A percentile compares a stretch with the other conserved stretches of the same genome.
Conservation (phyloP, 2,329 filamentous ascomycete genomes). For the Clarireedia homoeocarpa region DNA sequence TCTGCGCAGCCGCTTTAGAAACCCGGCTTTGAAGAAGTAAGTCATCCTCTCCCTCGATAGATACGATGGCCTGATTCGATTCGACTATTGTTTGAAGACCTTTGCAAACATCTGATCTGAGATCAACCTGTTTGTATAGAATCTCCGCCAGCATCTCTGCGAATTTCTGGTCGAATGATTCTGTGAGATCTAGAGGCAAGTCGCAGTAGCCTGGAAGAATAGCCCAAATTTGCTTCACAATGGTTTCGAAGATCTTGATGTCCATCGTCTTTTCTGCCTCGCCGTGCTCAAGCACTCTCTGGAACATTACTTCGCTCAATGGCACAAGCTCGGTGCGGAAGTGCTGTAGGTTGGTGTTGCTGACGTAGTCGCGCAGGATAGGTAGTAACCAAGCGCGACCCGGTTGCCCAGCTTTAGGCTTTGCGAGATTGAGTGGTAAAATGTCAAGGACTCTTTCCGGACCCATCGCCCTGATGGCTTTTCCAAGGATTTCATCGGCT, state of each 20-base stretch:
- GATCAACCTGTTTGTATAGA: conserved; percentile 82
- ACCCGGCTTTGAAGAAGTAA: conserved; percentile 72
- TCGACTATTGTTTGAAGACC: conserved; percentile 82
- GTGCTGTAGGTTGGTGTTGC: conserved; percentile 79
- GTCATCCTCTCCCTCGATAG: conserved; percentile 57
- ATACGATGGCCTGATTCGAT: conserved; percentile 76
- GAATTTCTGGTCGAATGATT: conserved; percentile 78
- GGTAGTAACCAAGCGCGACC: conserved; percentile 94
- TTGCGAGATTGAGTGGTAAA: conserved; percentile 77
- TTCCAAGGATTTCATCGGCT: conserved; percentile 82
- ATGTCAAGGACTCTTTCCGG: conserved; percentile 75
- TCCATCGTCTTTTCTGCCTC: conserved; percentile 85
- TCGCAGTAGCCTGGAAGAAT: conserved; percentile 92
- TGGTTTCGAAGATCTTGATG: conserved; percentile 93
- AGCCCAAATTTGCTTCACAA: conserved; percentile 94
- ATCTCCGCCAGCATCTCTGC: conserved; percentile 88
- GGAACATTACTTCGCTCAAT: conserved; percentile 82
- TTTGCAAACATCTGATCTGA: conserved; percentile 81
- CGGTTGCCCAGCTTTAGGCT: conserved; percentile 66
- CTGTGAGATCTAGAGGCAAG: conserved; percentile 68
- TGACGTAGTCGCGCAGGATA: conserved; percentile 78
- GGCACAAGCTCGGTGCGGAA: conserved; percentile 84
- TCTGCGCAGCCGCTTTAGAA: conserved; percentile 63
- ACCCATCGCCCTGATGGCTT: conserved; percentile 83
- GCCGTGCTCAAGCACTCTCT: conserved; percentile 77